Percentiles rank a stretch among this genome's conserved stretches.
These are phyloP conservation scores for Picea mariana DNA, from an alignment of 83 land plant genomes.

Conservation along the genomic window DNA sequence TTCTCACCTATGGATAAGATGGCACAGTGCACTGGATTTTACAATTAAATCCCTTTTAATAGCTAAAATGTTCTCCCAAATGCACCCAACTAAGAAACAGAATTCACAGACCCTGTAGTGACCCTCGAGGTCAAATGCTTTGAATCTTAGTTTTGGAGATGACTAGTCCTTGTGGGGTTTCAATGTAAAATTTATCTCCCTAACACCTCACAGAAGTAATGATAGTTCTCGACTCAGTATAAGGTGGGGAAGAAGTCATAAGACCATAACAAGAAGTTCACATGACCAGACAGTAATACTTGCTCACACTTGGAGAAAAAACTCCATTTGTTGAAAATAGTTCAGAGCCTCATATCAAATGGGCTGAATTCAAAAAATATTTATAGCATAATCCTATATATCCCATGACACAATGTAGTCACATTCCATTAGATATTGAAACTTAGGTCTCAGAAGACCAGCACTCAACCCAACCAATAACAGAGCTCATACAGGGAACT, in stretches of 20 bases:
- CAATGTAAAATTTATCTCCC: not conserved
- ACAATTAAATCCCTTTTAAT: not conserved
- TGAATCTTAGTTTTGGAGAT: not conserved
- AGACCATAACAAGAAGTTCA: not conserved
- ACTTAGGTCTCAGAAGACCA: not conserved
- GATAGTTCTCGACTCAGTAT: not conserved
- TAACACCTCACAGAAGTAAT: not conserved
- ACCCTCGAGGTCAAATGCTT: not conserved
- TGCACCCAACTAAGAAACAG: not conserved
- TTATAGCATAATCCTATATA: not conserved
- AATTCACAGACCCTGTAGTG: not conserved
- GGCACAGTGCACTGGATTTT: not conserved
- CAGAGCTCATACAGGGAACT: not conserved
- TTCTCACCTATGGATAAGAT: not conserved
- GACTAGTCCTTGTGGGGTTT: not conserved
- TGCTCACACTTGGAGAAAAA: not conserved
- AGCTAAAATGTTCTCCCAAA: not conserved
- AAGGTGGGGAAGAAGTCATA: not conserved
- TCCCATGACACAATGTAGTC: not conserved
- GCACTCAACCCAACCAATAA: not conserved
- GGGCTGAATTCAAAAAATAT: not conserved
- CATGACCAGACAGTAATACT: not conserved
- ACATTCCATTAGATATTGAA: not conserved
- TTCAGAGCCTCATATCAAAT: not conserved
- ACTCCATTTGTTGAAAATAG: not conserved